A percentile compares a stretch with the other conserved stretches of the same genome.
These are phyloP conservation scores for Neurospora crassa DNA, from an alignment of 2,329 filamentous ascomycete genomes.

Conservation along the genomic window DNA sequence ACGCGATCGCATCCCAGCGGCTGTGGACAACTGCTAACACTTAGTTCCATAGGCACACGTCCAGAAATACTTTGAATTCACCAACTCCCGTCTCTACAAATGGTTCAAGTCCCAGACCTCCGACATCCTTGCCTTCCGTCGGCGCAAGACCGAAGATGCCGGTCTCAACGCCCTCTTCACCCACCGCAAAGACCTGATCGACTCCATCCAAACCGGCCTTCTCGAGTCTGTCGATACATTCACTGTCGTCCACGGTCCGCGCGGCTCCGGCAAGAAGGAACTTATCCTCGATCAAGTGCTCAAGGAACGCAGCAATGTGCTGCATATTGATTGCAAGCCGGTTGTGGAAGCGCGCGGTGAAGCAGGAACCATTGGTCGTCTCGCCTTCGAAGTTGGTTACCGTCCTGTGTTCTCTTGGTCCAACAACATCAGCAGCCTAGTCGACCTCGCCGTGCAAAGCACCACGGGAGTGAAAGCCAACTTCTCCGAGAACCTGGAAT, in stretches of 20 bases:
- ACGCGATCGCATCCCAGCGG: not conserved
- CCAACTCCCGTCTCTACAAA: constrained; percentile 62
- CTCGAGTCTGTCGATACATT: constrained; percentile 86
- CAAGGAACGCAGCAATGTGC: constrained; percentile 62
- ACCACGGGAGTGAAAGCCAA: constrained; percentile 91
- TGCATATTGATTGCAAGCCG: constrained; percentile 86
- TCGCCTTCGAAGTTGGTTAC: constrained; percentile 80
- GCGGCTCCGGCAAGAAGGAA: constrained; percentile 84
- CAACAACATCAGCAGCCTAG: constrained; percentile 85
- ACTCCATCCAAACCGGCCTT: constrained; percentile 75
- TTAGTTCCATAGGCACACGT: constrained; percentile 52
- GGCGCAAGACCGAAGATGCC: constrained; percentile 50
- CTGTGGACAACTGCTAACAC: constrained; percentile 4
- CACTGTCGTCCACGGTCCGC: constrained; percentile 84
- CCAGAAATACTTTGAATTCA: constrained; percentile 64
- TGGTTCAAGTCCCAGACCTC: constrained; percentile 72
- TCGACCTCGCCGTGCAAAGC: constrained; percentile 86
- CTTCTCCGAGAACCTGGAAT: constrained; percentile 86
- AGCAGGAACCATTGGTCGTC: constrained; percentile 69
- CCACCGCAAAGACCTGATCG: constrained; percentile 72
- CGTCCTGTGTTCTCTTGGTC: constrained; percentile 92
- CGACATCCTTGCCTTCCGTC: constrained; percentile 52
- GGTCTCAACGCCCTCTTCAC: constrained; percentile 78
- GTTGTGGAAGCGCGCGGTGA: constrained; percentile 88
- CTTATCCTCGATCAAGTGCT: constrained; percentile 79